Percentiles rank a stretch among this genome's conserved stretches.
These are phyloP conservation scores for Aspergillus indologenus DNA, from an alignment of 495 filamentous ascomycete genomes.

Conservation along the genomic window DNA sequence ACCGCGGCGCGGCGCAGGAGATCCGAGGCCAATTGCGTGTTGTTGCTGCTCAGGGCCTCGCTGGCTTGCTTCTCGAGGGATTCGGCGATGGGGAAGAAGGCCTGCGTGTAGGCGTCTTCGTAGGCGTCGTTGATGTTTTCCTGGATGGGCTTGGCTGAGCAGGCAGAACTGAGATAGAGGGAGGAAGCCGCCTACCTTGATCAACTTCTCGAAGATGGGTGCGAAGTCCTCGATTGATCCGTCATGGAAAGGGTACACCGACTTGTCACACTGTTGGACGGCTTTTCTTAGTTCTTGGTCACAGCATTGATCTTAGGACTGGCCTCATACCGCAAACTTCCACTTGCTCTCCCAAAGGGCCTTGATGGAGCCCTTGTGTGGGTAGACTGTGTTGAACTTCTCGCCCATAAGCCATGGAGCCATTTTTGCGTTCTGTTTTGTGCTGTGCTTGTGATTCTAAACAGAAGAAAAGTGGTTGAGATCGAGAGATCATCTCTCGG, in stretches of 20 bases:
- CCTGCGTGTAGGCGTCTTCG: conserved; percentile 58
- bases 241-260: conserved; percentile 79
- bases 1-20: conserved; percentile 69
- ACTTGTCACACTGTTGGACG: conserved; percentile 58
- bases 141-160: conserved; percentile 20
- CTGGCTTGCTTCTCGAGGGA: conserved; percentile 49
- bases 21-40: conserved; percentile 50
- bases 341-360: conserved; percentile 80
- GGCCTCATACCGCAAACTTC: conserved; percentile 60
- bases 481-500: too few relatives aligned
- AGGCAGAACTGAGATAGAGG: neutral
- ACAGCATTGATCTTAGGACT: neutral
- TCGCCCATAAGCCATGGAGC: conserved; percentile 37
- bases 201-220: conserved; percentile 64
- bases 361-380: conserved; percentile 69
- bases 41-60: conserved; percentile 38
- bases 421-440: neutral
- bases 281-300: conserved; percentile 8
- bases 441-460: neutral
- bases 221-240: conserved; percentile 66
- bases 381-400: conserved; percentile 36
- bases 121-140: conserved; percentile 61
- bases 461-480: neutral
- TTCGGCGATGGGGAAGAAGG: conserved; percentile 59
- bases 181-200: conserved; percentile 41